These are phyloP conservation scores for Cutaneotrichosporon cavernicola DNA, from an alignment of 1,284 basidiomycete species.

Conservation along the genomic window DNA sequence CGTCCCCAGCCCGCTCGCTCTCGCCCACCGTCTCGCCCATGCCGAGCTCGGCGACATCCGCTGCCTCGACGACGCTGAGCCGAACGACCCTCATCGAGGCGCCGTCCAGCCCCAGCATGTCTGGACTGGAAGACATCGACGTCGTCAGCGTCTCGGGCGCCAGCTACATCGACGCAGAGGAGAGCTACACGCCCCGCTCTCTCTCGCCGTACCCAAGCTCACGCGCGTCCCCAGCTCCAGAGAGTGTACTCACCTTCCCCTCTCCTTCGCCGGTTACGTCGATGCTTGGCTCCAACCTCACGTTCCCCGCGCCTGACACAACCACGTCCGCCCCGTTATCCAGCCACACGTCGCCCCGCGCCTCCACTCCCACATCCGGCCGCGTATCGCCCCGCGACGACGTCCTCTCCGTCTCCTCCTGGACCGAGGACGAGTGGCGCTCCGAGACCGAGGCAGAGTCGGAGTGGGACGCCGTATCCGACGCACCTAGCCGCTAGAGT, in stretches of 20 bases:
- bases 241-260: conserved; percentile 5
- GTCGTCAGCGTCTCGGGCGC: conserved; percentile 19
- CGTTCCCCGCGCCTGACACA: conserved; percentile 8
- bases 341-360: background rate
- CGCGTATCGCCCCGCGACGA: background rate
- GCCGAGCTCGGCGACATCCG: conserved; percentile 1
- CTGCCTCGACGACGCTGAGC: background rate
- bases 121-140: conserved; percentile 16
- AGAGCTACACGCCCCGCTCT: conserved; percentile 25
- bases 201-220: conserved; percentile 5
- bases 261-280: background rate
- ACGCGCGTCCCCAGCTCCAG: background rate
- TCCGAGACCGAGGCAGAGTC: conserved; percentile 3
- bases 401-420: conserved; percentile 12
- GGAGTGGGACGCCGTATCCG: conserved; percentile 22
- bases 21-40: background rate
- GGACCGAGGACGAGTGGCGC: conserved; percentile 22
- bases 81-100: conserved; percentile 1
- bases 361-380: background rate
- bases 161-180: conserved; percentile 25
- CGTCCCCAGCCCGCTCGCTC: background rate
- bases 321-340: background rate
- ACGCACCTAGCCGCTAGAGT: conserved; percentile 7
- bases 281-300: conserved; percentile 2
- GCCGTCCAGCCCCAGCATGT: background rate